Evolutionary conservation across 495 filamentous ascomycete genomes (phyloP).

Genomic region (Podospora didyma): DNA sequence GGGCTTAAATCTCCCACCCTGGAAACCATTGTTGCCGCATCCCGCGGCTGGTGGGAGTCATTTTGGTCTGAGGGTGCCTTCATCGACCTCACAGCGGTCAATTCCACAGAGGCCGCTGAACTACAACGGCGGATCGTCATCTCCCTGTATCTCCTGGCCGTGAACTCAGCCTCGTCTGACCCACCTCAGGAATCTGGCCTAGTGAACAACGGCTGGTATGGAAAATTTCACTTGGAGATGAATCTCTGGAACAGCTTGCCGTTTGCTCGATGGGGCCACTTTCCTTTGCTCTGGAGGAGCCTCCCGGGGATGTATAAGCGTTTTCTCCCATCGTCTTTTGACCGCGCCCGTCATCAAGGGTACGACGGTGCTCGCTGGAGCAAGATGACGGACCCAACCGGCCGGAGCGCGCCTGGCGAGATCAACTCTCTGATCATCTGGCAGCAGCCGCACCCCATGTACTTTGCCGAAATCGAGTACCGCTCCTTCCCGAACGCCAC

Average conservation of each 20-base stretch:
- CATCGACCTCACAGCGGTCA: slow-evolving; percentile 38
- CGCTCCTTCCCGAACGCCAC: slow-evolving; percentile 31
- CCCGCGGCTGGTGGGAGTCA: slow-evolving; percentile 33
- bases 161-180: slow-evolving; percentile 40
- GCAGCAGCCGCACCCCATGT: slow-evolving; percentile 54
- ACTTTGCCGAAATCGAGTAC: slow-evolving; percentile 51
- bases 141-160: slow-evolving; percentile 46
- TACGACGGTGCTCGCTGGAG: slow-evolving; percentile 53
- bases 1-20: background rate
- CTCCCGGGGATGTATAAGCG: slow-evolving; percentile 43
- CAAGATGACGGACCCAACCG: slow-evolving; percentile 57
- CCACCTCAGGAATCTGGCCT: slow-evolving; percentile 43
- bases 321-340: slow-evolving; percentile 42
- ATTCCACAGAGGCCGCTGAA: slow-evolving; percentile 36
- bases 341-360: slow-evolving; percentile 44
- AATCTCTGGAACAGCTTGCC: slow-evolving; percentile 50
- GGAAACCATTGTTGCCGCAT: slow-evolving; percentile 4
- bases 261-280: slow-evolving; percentile 50
- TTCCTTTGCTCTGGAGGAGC: slow-evolving; percentile 40
- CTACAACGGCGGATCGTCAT: slow-evolving; percentile 47
- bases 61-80: slow-evolving; percentile 47
- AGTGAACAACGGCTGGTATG: slow-evolving; percentile 55
- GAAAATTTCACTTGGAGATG: slow-evolving; percentile 54
- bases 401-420: slow-evolving; percentile 52
- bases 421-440: slow-evolving; percentile 53